Percentiles rank a stretch among this genome's conserved stretches.
Conservation (phyloP, 2,329 filamentous ascomycete genomes). For the Penicillium sp. region DNA sequence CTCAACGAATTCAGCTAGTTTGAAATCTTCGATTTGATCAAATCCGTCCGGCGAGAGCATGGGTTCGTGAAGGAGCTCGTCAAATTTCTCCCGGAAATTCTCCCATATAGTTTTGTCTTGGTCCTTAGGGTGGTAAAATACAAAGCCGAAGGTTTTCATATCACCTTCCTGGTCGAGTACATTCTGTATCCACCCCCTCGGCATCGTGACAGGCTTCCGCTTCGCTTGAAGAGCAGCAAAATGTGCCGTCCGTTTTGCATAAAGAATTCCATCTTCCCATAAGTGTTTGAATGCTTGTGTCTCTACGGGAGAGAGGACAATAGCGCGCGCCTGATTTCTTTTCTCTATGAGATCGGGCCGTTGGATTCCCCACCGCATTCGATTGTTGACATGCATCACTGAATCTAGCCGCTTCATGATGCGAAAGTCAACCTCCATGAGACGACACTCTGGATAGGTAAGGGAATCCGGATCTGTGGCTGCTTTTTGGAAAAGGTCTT, state of each 20-base stretch:
- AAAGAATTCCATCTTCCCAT: no score
- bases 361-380: background rate
- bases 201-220: no score
- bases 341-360: background rate
- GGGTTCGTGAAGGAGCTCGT: background rate
- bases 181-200: no score
- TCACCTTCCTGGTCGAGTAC: no score
- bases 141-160: no score
- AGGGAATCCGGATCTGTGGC: constrained; percentile 6
- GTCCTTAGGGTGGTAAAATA: no score
- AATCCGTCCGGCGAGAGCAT: background rate
- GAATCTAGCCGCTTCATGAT: background rate
- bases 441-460: constrained; percentile 6
- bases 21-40: background rate
- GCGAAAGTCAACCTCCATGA: constrained; percentile 8
- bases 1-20: background rate
- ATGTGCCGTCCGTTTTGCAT: no score
- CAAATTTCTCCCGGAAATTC: background rate
- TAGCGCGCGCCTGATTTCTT: no score
- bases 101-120: background rate
- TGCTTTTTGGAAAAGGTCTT: constrained; percentile 7
- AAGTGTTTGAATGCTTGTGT: no score
- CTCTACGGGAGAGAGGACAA: no score
- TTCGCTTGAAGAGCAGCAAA: no score
- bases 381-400: background rate